Evolutionary conservation across 2,329 filamentous ascomycete genomes (phyloP), one percentile per base, ranked within the genome.

Genomic region (Lasiodiplodia gonubiensis): DNA sequence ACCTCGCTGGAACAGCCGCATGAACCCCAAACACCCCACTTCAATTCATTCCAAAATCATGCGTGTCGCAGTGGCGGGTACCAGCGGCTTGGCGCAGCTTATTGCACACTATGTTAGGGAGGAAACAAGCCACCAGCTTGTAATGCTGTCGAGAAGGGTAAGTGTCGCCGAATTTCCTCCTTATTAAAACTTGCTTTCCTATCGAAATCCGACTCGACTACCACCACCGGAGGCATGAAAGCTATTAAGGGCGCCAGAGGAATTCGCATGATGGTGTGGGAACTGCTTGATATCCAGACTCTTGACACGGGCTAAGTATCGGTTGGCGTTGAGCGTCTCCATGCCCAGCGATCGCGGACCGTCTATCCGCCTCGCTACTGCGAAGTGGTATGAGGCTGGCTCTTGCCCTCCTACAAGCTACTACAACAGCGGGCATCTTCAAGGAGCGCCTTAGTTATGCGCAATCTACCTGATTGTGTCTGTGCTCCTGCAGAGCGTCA

Each of bases 61-160:
- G 83, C 84, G 86, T 74, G 82, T 90, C 72, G 87, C 86, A 54
- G 83, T 90, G 71, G 88, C 87, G 70, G 88, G 88, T 51, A 88
- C 85, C 61, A 86, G 86, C 70, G 86, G 86, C 64, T 79, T 90
- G 66, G 86, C 86, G 66, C 82, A 85, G 69, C 79, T 85, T 39
- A 84, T 90, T 68, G 86, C 84, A 18, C 83, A 86, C 67, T 84
- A 86, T 72, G 83, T 93, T 37, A 84, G 86, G 35, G 78, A 81
- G 30, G 83, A 87, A 64, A 90, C 87, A 42, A 87, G 86, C 55
- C 89, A 93, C 76, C 86, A 89, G 61, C 84, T 92, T 53, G 83
- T 93, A 64, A 84, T 93, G n/a, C 79, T 93, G 35, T 92, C 91
- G 25, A 85, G 88, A 81, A 81, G 77, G 69, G 89, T 90, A 77